A percentile compares a stretch with the other conserved stretches of the same genome.
Evolutionary conservation across 163 green algal species (phyloP).

Genomic region (Chlorella variabilis): DNA sequence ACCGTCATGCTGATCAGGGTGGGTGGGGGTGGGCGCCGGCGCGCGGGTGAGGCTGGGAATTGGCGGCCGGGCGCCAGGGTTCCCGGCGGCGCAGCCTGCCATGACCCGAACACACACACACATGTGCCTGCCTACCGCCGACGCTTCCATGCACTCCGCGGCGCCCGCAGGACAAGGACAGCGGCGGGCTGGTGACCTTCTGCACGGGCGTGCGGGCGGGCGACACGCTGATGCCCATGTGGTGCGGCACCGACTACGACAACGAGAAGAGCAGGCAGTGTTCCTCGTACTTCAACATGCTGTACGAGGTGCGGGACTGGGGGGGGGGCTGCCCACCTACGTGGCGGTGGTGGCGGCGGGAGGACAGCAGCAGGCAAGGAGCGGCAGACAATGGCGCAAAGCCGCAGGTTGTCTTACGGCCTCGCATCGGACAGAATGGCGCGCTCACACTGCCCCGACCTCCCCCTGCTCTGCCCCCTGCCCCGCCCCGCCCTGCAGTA

Average conservation of each 20-base stretch:
- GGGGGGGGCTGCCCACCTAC: neutral
- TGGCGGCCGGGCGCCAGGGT: no score
- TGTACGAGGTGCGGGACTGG: constrained; percentile 31
- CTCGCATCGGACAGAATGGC: no score
- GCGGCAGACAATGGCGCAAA: no score
- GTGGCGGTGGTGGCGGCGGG: neutral
- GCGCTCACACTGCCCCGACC: no score
- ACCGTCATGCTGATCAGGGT: constrained; percentile 42
- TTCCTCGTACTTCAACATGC: constrained; percentile 51
- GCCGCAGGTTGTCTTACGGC: no score
- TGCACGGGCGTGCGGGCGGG: constrained; percentile 48
- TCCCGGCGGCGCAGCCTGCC: no score
- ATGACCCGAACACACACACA: no score
- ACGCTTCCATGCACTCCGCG: neutral
- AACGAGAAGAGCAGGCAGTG: constrained; percentile 47
- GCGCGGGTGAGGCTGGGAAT: no score
- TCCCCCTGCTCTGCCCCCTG: no score
- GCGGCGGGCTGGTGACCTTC: constrained; percentile 43
- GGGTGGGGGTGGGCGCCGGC: neutral
- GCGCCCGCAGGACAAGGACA: neutral
- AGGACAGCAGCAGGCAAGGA: no score
- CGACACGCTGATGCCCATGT: constrained; percentile 57
- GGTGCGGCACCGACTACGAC: constrained; percentile 59
- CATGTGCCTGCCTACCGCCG: no score
- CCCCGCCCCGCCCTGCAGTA: no score